A percentile compares a stretch with the other conserved stretches of the same genome.
phyloP scores from a whole-genome alignment of 1,284 basidiomycete species.

The Rhodotorula glutinis region DNA sequence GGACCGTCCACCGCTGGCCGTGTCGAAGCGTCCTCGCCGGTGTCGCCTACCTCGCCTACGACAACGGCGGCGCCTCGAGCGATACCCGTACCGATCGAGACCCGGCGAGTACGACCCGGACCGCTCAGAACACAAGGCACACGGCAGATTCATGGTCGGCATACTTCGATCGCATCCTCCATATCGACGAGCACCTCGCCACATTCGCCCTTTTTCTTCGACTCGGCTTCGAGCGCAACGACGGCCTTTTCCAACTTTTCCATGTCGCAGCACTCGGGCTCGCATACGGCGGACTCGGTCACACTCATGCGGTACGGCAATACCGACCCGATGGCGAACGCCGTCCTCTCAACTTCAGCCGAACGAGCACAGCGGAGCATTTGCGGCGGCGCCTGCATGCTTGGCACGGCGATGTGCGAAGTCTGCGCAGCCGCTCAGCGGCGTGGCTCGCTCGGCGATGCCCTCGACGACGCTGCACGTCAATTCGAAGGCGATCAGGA shows the following conservation, averaged over 20 bases:
- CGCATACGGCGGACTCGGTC: slow-evolving; percentile 20
- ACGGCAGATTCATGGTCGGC: slow-evolving; percentile 16
- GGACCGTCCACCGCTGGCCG: not conserved
- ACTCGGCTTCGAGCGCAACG: slow-evolving; percentile 18
- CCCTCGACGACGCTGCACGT: slow-evolving; percentile 13
- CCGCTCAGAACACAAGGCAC: slow-evolving; percentile 15
- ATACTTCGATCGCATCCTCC: slow-evolving; percentile 21
- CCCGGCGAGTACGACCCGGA: slow-evolving; percentile 5
- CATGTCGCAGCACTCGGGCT: slow-evolving; percentile 13
- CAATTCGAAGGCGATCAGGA: slow-evolving; percentile 18
- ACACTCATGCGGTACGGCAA: slow-evolving; percentile 7
- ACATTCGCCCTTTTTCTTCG: slow-evolving; percentile 30
- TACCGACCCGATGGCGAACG: slow-evolving; percentile 12
- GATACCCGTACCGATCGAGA: slow-evolving; percentile 6
- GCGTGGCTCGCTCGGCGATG: slow-evolving; percentile 20
- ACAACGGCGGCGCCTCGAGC: not conserved
- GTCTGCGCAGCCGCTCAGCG: slow-evolving; percentile 28
- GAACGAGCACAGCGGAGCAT: slow-evolving; percentile 2
- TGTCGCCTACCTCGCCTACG: not conserved
- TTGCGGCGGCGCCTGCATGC: slow-evolving; percentile 37
- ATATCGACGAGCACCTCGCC: slow-evolving; percentile 31
- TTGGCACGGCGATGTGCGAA: slow-evolving; percentile 38
- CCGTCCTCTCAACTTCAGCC: slow-evolving; percentile 7
- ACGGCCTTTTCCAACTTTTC: slow-evolving; percentile 28
- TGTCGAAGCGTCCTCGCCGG: not conserved